Evolutionary conservation across 108 stramenopile genomes (phyloP), one percentile per base, ranked within the genome.

Genomic region (Nitzschia sp.): DNA sequence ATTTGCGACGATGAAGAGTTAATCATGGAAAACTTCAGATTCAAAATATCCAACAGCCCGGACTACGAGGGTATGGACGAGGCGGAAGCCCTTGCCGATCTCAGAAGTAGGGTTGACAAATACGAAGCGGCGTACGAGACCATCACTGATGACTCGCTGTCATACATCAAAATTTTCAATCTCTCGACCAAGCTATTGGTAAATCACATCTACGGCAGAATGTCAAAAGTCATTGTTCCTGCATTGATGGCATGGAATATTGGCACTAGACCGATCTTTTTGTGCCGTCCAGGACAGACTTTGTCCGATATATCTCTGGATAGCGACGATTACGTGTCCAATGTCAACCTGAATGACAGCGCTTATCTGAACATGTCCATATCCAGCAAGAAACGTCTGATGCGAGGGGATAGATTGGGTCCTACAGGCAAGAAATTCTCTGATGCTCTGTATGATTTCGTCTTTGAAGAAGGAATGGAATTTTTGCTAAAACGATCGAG

Each of bases 111-210:
- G 6, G 96, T 95, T 16, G 61, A 63, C 52, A 93, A 95, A 57
- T 98, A 98, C 71, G 98, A 97, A 69, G 81, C 87, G 41, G 58
- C 79, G 41, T 98, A 98, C 69, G 94, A 98, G 62, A 90, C 96
- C 0, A 90, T 98, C 35, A 88, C 82, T 19, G 98, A 98, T 75
- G 95, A 94, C 71, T 88, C 85, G 16, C 73, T 91, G 55, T 83
- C 86, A 45, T 98, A 97, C 77, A 96, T 98, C 75, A 97, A 99
- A 71, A 82, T 97, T 45, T 90, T 84, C 70, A 96, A 99, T 73
- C 71, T 93, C 11, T 95, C 95, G 1, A 77, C 84, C 19, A 91
- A 95, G 61, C 59, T 98, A 32, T 55, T 93, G 72, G 82, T 82
- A 1, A 85, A 89, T 58, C 84, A 85, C 38, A 83, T 85, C 19